phyloP scores from a whole-genome alignment of 148 eudicot species.

The Gaultheria prostrata region DNA sequence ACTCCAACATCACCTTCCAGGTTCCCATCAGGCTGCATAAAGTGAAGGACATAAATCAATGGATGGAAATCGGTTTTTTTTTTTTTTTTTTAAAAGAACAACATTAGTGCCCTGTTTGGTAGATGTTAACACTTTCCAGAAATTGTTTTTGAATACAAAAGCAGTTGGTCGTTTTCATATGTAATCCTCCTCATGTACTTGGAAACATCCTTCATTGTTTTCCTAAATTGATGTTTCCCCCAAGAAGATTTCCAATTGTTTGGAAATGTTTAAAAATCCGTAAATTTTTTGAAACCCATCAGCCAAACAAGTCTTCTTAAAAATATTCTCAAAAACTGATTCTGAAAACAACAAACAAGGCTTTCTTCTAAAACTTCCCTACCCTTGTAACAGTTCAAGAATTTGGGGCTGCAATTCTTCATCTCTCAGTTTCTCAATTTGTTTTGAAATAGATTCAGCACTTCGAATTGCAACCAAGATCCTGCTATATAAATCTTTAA shows the following conservation, averaged over 20 bases:
- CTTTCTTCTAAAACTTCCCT: constrained; percentile 23
- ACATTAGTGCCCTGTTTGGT: neutral
- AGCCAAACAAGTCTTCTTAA: neutral
- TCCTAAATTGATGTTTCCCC: neutral
- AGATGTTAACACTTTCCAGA: neutral
- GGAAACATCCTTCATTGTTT: neutral
- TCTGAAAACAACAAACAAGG: neutral
- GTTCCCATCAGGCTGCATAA: constrained; percentile 61
- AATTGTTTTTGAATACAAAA: neutral
- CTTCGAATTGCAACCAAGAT: constrained; percentile 88
- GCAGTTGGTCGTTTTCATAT: neutral
- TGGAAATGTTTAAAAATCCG: neutral
- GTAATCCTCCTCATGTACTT: neutral
- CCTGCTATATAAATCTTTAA: constrained; percentile 83
- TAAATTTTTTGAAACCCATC: neutral
- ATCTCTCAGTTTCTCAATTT: constrained; percentile 77
- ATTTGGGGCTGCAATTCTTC: constrained; percentile 91
- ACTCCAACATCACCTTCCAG: constrained; percentile 87
- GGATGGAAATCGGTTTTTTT: neutral
- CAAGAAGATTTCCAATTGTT: neutral
- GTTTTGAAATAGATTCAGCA: constrained; percentile 83
- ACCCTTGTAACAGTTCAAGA: constrained; percentile 87
- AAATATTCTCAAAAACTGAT: neutral
- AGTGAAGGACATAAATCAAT: neutral
- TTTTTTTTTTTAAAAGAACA: neutral